Base-by-base conservation (phyloP, 805 yeast genomes). In the Suhomyces sp. region DNA sequence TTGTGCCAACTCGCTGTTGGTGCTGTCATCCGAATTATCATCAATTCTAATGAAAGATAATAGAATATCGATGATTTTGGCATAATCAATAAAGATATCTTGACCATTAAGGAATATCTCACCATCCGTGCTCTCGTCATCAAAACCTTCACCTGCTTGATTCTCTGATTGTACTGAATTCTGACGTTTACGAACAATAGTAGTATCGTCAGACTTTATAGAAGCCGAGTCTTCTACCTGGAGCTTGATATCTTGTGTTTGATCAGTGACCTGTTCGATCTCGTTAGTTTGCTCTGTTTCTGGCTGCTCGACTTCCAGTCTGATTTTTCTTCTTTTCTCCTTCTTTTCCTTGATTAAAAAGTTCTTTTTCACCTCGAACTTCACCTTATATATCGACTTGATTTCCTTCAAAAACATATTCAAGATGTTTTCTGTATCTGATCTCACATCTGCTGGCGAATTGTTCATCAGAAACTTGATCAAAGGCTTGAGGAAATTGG, bases 401-500 rank as follows among this genome's bases (percentile, higher is more conserved):
- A 93, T 86, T 63, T 94, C 98, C 57, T 84, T 87, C 29, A 94
- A 72, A 53, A 94, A 81, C 3, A 82, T 78, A 53, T 86, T 87
- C 53, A 94, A 67, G 35, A 92, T 81, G 44, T 86, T 84, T 53
- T 86, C 89, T 0, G 98, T 91, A 41, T 89, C 90, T 2, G 86
- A 84, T 57, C 96, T 77, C 3, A 94, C 96, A 66, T 93, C 98
- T 49, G 85, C 83, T 55, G 90, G 90, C 2, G 93, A 78, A 58
- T 89, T 93, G 57, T 89, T 88, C 67, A 67, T 71, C 45, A 93
- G 73, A 60, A 89, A 93, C 17, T 85, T 79, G 44, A 93, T 75
- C 54, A 93, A 72, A 0, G 94, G 97, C 46, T 91, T 94, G 39
- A 94, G 74, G 64, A 94, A 90, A 37, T 92, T 87, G 1, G 99